Conservation (phyloP, 2,329 filamentous ascomycete genomes). For the Aschersonia sp. region DNA sequence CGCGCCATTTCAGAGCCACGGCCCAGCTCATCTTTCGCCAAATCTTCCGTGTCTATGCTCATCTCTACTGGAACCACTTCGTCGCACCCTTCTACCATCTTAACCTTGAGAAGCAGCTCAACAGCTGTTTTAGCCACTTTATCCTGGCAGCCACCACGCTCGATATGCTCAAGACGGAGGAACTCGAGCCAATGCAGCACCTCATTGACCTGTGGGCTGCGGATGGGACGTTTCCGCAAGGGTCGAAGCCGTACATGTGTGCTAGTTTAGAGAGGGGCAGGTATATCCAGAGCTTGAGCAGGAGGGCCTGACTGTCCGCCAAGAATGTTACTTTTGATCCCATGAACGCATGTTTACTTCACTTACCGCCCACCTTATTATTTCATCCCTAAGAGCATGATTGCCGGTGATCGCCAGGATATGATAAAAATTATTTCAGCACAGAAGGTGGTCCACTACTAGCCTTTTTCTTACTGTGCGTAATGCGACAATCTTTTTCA, state of each 20-base stretch:
- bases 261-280: conserved; percentile 23
- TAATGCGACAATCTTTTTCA: too few species aligned
- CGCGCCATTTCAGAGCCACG: conserved; percentile 66
- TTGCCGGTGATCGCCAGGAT: too few species aligned
- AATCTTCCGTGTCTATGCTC: conserved; percentile 92
- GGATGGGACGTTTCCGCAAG: conserved; percentile 66
- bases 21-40: conserved; percentile 85
- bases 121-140: conserved; percentile 73
- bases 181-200: conserved; percentile 84
- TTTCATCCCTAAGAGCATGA: too few species aligned
- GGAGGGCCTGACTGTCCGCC: too few species aligned
- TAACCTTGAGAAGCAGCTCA: conserved; percentile 59
- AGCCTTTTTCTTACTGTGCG: too few species aligned
- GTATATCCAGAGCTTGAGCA: not conserved
- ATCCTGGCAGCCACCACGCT: conserved; percentile 61
- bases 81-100: conserved; percentile 65
- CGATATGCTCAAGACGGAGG: conserved; percentile 65
- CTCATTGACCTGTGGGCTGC: conserved; percentile 77
- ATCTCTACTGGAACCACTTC: conserved; percentile 91
- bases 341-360: too few species aligned
- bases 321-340: too few species aligned
- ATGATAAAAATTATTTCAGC: too few species aligned
- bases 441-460: too few species aligned
- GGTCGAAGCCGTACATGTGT: conserved; percentile 44
- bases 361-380: too few species aligned